Evolutionary conservation across 176 grass and related monocot species (phyloP).

Genomic region (Rhynchospora pubera): DNA sequence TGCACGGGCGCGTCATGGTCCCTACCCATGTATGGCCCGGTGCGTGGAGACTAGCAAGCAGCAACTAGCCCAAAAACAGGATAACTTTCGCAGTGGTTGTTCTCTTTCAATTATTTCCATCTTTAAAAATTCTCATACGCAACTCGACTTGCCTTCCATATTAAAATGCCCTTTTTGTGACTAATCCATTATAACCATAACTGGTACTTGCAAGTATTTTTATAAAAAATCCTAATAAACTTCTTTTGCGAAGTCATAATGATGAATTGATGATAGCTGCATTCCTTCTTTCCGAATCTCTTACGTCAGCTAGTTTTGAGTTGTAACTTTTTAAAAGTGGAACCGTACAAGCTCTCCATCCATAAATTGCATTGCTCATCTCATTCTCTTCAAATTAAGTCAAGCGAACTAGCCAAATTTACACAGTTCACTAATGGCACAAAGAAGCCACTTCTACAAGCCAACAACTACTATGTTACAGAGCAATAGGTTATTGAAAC

Average conservation of each 20-base stretch:
- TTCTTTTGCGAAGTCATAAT: not conserved
- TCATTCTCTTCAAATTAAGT: not conserved
- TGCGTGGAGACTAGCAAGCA: not conserved
- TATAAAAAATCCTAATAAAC: not conserved
- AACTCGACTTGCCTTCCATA: not conserved
- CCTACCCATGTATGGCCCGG: not conserved
- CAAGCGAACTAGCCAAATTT: not conserved
- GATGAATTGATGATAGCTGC: not conserved
- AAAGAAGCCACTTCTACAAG: not conserved
- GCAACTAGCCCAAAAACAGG: not conserved
- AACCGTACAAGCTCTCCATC: no score
- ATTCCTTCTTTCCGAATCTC: not conserved
- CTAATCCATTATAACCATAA: not conserved
- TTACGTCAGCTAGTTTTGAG: not conserved
- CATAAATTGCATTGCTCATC: not conserved
- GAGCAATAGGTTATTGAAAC: not conserved
- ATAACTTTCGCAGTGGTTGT: not conserved
- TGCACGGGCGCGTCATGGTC: slow-evolving; percentile 8
- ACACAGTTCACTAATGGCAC: slow-evolving; percentile 5
- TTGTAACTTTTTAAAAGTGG: no score
- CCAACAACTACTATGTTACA: not conserved
- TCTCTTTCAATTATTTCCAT: not conserved
- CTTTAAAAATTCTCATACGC: not conserved
- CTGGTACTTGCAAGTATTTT: not conserved
- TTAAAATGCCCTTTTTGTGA: not conserved